A percentile compares a stretch with the other conserved stretches of the same genome.
Evolutionary conservation across 2,329 filamentous ascomycete genomes (phyloP).

Genomic region (Stemphylium beticola): DNA sequence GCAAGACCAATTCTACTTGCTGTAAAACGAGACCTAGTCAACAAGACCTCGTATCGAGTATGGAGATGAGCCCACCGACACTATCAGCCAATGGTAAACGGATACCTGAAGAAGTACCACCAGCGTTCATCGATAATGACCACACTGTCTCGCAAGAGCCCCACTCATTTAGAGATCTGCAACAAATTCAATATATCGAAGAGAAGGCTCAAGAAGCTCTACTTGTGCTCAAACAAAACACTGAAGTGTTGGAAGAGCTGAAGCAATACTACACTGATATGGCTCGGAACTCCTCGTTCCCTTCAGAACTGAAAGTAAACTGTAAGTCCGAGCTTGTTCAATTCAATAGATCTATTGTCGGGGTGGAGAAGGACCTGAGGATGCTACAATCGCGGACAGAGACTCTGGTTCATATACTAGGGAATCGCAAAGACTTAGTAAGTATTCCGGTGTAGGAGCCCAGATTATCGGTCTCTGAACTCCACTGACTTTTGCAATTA

Average conservation of each 20-base stretch:
- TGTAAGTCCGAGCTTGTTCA: slow-evolving; percentile 14
- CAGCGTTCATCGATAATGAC: not conserved
- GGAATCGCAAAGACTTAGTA: slow-evolving; percentile 30
- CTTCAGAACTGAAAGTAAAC: slow-evolving; percentile 2
- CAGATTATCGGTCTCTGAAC: too few relatives aligned
- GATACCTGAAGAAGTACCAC: not conserved
- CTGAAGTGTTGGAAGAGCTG: slow-evolving; percentile 35
- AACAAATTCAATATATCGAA: slow-evolving; percentile 44
- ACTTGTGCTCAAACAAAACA: slow-evolving; percentile 42
- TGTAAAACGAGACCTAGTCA: not conserved
- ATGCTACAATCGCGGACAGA: slow-evolving; percentile 22
- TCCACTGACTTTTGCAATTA: too few relatives aligned
- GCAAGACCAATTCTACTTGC: not conserved
- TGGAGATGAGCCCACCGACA: not conserved
- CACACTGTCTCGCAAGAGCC: not conserved
- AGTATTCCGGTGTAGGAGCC: not conserved
- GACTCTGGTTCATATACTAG: slow-evolving; percentile 20
- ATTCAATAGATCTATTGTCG: slow-evolving; percentile 16
- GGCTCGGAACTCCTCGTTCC: slow-evolving; percentile 5
- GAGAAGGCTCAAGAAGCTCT: slow-evolving; percentile 48
- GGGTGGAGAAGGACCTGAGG: slow-evolving; percentile 19
- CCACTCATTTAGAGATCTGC: slow-evolving; percentile 42
- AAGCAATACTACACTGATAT: slow-evolving; percentile 20
- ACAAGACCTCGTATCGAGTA: too few relatives aligned
- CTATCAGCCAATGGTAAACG: not conserved